phyloP scores from a whole-genome alignment of 2,329 filamentous ascomycete genomes.

The Calonectria hawksworthii region DNA sequence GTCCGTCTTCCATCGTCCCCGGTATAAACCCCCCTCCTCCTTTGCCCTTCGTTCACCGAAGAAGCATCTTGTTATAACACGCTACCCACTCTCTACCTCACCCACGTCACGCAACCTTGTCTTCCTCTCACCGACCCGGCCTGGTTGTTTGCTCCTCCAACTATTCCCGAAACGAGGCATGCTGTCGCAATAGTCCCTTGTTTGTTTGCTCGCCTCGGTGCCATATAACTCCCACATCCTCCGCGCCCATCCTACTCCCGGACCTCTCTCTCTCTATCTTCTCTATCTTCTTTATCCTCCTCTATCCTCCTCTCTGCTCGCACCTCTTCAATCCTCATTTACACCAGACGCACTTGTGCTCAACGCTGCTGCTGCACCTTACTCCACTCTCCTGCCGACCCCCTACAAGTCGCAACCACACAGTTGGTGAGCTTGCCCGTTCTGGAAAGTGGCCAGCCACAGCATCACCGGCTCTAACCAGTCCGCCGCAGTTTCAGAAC shows the following conservation, averaged over 20 bases:
- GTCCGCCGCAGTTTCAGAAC: background rate
- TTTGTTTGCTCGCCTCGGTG: background rate
- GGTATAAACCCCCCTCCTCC: constrained; percentile 15
- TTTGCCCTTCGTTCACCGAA: background rate
- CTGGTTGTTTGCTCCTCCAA: constrained; percentile 1
- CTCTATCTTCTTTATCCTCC: background rate
- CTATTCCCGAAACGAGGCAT: constrained; percentile 4
- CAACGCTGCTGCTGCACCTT: background rate
- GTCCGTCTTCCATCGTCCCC: constrained; percentile 27
- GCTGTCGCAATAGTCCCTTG: constrained; percentile 13
- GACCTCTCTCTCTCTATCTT: background rate
- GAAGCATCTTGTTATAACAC: background rate
- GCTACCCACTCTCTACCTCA: background rate
- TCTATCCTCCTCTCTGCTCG: background rate
- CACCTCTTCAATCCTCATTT: background rate
- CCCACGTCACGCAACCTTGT: background rate
- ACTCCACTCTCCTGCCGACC: constrained; percentile 14
- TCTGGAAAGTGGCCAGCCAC: constrained; percentile 27
- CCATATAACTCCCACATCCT: background rate
- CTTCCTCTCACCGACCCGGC: background rate
- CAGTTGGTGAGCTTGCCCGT: constrained; percentile 31
- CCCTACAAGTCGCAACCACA: constrained; percentile 17
- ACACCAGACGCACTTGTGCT: background rate
- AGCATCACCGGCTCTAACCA: constrained; percentile 17
- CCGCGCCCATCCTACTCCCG: background rate